phyloP scores from a whole-genome alignment of 2,329 filamentous ascomycete species.

The Cadophora sp. region DNA sequence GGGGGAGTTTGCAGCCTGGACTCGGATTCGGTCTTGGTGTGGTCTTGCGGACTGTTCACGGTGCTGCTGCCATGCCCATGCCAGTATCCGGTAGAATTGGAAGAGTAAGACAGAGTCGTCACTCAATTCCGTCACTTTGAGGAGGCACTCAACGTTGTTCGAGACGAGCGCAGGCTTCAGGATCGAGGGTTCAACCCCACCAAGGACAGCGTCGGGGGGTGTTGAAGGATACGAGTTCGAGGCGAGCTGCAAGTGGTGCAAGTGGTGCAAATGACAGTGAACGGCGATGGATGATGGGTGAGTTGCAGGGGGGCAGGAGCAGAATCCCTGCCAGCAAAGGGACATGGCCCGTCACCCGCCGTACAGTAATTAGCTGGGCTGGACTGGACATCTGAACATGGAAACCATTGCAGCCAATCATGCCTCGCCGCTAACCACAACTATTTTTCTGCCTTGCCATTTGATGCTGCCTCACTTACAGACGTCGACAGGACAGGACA shows the following conservation, averaged over 20 bases:
- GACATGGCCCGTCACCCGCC: neutral
- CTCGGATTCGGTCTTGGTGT: neutral
- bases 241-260: neutral
- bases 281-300: neutral
- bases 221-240: constrained; percentile 1
- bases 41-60: neutral
- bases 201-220: neutral
- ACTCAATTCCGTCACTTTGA: neutral
- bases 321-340: constrained; percentile 2
- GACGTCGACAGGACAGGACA: constrained; percentile 6
- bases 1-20: neutral
- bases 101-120: neutral
- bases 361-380: neutral
- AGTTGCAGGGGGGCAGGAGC: neutral
- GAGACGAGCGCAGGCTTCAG: neutral
- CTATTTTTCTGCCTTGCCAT: constrained; percentile 26
- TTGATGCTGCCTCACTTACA: constrained; percentile 25
- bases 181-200: constrained; percentile 4
- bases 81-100: neutral
- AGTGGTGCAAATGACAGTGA: too few relatives aligned
- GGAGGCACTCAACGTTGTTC: neutral
- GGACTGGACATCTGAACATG: neutral
- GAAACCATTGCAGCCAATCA: neutral
- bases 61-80: constrained; percentile 1
- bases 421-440: neutral